Percentiles rank a stretch among this genome's conserved stretches.
These are phyloP conservation scores for Fagopyrum tataricum DNA, from an alignment of 148 eudicot species.

Conservation along the genomic window DNA sequence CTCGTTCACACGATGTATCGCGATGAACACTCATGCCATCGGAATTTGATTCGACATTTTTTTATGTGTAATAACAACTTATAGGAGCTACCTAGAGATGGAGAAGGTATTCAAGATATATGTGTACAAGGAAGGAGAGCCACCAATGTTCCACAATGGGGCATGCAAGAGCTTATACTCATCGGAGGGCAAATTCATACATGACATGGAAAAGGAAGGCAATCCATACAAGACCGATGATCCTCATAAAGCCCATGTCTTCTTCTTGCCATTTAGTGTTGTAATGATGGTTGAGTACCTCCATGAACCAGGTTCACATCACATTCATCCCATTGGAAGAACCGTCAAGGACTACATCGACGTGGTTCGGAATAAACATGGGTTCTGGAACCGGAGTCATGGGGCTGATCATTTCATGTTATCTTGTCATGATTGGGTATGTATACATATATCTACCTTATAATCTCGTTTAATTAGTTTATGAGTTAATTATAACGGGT, in stretches of 20 bases:
- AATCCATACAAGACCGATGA: slow-evolving; percentile 21
- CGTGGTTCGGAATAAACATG: slow-evolving; percentile 16
- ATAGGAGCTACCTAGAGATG: slow-evolving; percentile 67
- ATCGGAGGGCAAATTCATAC: slow-evolving; percentile 49
- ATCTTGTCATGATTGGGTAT: slow-evolving; percentile 75
- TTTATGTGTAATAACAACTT: neutral
- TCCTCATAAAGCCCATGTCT: slow-evolving; percentile 27
- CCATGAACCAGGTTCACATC: slow-evolving; percentile 24
- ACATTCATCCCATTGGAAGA: slow-evolving; percentile 26
- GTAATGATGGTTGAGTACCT: slow-evolving; percentile 35
- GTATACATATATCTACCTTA: neutral
- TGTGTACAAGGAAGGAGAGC: slow-evolving; percentile 55
- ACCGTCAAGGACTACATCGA: slow-evolving; percentile 34
- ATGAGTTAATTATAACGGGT: too few species aligned
- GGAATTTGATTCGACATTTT: neutral
- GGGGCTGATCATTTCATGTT: slow-evolving; percentile 58
- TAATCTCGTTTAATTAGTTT: too few species aligned
- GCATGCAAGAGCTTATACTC: slow-evolving; percentile 40
- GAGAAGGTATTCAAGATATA: slow-evolving; percentile 49
- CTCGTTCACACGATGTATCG: too few species aligned
- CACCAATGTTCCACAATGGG: slow-evolving; percentile 50
- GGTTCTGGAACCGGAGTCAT: slow-evolving; percentile 32
- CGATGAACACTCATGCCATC: too few species aligned
- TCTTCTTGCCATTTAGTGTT: slow-evolving; percentile 38
- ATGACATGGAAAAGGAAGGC: slow-evolving; percentile 41